These are phyloP conservation scores for Stropharia rugosoannulata DNA, from an alignment of 768 basidiomycete genomes.

Conservation along the genomic window DNA sequence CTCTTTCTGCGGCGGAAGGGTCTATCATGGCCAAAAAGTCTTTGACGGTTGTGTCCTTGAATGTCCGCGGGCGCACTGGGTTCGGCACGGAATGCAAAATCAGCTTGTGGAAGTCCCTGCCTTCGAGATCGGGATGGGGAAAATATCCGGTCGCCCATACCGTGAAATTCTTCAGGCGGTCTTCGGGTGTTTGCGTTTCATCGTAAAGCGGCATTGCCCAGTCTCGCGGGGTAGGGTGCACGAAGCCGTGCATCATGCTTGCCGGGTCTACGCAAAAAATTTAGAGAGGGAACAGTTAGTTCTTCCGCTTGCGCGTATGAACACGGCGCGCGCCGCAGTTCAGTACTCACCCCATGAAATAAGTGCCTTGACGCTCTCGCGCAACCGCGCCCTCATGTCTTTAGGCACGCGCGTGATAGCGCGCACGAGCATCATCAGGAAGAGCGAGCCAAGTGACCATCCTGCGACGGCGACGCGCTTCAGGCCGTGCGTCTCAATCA, in stretches of 20 bases:
- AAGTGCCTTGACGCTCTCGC: not conserved
- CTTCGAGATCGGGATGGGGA: not conserved
- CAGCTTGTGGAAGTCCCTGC: not conserved
- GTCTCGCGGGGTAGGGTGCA: not conserved
- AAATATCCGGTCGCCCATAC: not conserved
- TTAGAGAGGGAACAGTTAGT: not conserved
- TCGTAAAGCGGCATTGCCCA: not conserved
- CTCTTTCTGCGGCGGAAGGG: not conserved
- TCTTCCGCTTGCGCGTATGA: not conserved
- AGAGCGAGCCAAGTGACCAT: not conserved
- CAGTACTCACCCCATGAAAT: not conserved
- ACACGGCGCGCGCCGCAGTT: no score
- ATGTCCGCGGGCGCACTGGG: not conserved
- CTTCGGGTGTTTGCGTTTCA: not conserved
- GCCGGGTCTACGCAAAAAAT: not conserved
- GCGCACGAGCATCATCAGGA: not conserved
- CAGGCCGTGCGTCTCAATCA: not conserved
- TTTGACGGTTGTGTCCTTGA: not conserved
- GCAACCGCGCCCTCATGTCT: not conserved
- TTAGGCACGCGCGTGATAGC: not conserved
- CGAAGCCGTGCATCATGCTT: not conserved
- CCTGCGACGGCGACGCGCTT: not conserved
- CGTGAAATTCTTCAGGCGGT: not conserved
- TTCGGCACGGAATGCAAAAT: not conserved
- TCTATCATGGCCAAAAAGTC: not conserved